Evolutionary conservation across 768 basidiomycete species (phyloP).

Genomic region (Pisolithus tinctorius): DNA sequence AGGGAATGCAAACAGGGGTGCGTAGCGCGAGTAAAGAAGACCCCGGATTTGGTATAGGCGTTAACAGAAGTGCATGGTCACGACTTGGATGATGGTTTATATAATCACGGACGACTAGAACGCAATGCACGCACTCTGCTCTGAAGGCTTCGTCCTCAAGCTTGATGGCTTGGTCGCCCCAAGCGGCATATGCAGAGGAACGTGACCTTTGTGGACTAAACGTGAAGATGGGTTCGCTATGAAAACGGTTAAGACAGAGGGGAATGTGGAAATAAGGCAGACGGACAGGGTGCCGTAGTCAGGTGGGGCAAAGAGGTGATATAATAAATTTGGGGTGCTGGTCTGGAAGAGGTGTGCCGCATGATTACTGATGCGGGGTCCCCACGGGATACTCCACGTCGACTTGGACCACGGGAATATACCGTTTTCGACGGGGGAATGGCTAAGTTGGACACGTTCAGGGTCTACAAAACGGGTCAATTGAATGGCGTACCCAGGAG

Average conservation of each 20-base stretch:
- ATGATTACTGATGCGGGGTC: slow-evolving; percentile 27
- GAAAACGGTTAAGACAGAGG: slow-evolving; percentile 11
- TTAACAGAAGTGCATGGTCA: slow-evolving; percentile 17
- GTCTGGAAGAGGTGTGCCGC: slow-evolving; percentile 51
- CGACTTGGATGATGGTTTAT: slow-evolving; percentile 20
- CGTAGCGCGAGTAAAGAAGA: slow-evolving; percentile 13
- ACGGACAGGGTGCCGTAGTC: slow-evolving; percentile 41
- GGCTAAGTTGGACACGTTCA: slow-evolving; percentile 24
- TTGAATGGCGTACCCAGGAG: slow-evolving; percentile 37
- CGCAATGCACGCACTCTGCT: slow-evolving; percentile 65
- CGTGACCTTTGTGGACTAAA: slow-evolving; percentile 27
- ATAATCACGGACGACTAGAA: slow-evolving; percentile 22
- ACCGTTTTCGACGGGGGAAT: slow-evolving; percentile 22
- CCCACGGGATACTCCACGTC: slow-evolving; percentile 21
- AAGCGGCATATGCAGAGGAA: slow-evolving; percentile 51
- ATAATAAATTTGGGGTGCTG: slow-evolving; percentile 58
- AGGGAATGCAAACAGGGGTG: slow-evolving; percentile 11
- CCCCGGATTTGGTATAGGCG: slow-evolving; percentile 11
- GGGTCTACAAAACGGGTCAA: slow-evolving; percentile 11
- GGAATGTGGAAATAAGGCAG: slow-evolving; percentile 10
- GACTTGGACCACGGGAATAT: slow-evolving; percentile 24
- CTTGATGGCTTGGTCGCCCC: slow-evolving; percentile 70
- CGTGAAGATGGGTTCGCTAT: slow-evolving; percentile 33
- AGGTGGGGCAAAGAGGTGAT: slow-evolving; percentile 71
- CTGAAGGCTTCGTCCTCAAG: slow-evolving; percentile 69